Evolutionary conservation across 2,329 filamentous ascomycete species (phyloP), one percentile per base, ranked within the genome.

Genomic region (Neurospora crassa): DNA sequence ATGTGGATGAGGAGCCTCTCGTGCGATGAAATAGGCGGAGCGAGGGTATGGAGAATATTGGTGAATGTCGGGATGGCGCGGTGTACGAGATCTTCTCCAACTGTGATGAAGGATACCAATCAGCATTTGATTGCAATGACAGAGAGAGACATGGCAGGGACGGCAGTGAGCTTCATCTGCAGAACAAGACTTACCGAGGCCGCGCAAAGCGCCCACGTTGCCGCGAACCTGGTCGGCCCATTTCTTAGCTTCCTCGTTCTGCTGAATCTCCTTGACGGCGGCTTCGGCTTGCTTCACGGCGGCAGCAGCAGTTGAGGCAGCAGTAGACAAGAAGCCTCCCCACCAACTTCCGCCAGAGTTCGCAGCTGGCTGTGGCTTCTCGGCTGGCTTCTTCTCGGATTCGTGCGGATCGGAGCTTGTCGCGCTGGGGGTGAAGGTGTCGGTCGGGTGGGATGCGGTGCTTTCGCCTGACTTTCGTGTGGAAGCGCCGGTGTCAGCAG

Each of bases 1-100:
- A 96, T 96, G 83, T 99, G 96, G 77, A 99, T 98, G 77, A 96
- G 92, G 8, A 99, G 91, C 68, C 95, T 92, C 83, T 99, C 96
- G 82, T 99, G 96, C 10, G 95, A 96, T 70, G 94, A 94, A 78
- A 99, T 99, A 12, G 96, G 96, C 67, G 96, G 96, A 0, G 96
- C 96, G 74, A 99, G 90, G 37, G 94, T 97, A 81, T 98, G 93
- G 73, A 99, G 89, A 77, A 99, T 91, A 78, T 94, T 93, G 79
- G 94, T 95, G 79, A 99, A 97, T 67, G 96, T 97, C 40, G 96
- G 96, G 41, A 99, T 85, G 71, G 96, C 96, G 76, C 93, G 91
- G 76, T 91, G 91, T 76, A 91, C 90, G 74, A 97, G 85, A 79
- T 97, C 94, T 78, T 94, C 94, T 75, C 94, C 94, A 14, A 59